These are phyloP conservation scores for Macadamia tetraphylla DNA, from an alignment of 164 flowering plant genomes.

Conservation along the genomic window DNA sequence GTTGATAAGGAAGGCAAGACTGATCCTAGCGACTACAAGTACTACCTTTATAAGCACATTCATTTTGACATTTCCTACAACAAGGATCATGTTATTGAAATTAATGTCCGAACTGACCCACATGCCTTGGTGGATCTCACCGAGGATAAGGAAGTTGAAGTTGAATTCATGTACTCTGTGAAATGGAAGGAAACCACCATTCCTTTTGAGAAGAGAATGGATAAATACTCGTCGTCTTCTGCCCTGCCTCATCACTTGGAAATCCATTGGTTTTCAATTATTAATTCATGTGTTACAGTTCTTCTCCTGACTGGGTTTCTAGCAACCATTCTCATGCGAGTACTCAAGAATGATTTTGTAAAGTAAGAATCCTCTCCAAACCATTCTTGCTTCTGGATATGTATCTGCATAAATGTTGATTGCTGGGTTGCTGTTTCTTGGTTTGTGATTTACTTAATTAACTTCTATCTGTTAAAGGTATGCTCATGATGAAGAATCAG, in stretches of 20 bases:
- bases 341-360: slow-evolving; percentile 30
- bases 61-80: slow-evolving; percentile 23
- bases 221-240: slow-evolving; percentile 26
- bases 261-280: slow-evolving; percentile 32
- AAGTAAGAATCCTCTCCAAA: slow-evolving; percentile 15
- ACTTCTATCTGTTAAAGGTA: slow-evolving; percentile 9
- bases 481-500: slow-evolving; percentile 22
- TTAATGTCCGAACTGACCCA: slow-evolving; percentile 20
- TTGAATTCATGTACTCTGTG: slow-evolving; percentile 29
- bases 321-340: slow-evolving; percentile 29
- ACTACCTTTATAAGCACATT: slow-evolving; percentile 20
- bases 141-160: slow-evolving; percentile 29
- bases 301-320: slow-evolving; percentile 29
- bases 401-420: neutral
- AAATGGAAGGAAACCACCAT: slow-evolving; percentile 31
- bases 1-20: slow-evolving; percentile 20
- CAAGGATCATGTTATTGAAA: slow-evolving; percentile 22
- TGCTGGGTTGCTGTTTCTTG: no score
- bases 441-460: neutral
- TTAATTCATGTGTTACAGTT: slow-evolving; percentile 29
- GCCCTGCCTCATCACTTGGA: slow-evolving; percentile 32
- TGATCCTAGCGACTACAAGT: slow-evolving; percentile 20
- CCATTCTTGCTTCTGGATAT: neutral
- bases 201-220: slow-evolving; percentile 37
- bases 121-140: slow-evolving; percentile 23